Percentiles rank a stretch among this genome's conserved stretches.
phyloP scores from a whole-genome alignment of 139 green algal species.

The Marvania coccoides region DNA sequence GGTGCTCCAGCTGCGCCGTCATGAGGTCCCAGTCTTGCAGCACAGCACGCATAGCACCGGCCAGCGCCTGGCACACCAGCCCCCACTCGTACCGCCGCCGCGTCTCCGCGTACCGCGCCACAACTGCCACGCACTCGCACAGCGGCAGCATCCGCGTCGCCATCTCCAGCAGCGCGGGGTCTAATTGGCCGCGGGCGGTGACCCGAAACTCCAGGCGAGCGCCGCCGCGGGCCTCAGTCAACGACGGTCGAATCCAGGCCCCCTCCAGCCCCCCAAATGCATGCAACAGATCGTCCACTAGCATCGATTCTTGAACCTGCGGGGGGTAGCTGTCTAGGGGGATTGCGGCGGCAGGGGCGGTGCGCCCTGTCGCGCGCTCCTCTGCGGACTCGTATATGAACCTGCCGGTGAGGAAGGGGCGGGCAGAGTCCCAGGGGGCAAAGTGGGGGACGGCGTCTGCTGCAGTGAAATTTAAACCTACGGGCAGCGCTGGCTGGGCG shows the following conservation, averaged over 20 bases:
- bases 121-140: constrained; percentile 59
- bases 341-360: not conserved
- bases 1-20: constrained; percentile 84
- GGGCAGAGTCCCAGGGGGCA: constrained; percentile 9
- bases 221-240: not conserved
- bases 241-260: constrained; percentile 30
- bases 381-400: constrained; percentile 4
- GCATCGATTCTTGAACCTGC: constrained; percentile 34
- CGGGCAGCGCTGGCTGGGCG: not conserved
- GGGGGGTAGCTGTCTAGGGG: constrained; percentile 18
- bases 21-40: constrained; percentile 72
- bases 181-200: constrained; percentile 28
- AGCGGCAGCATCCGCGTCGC: constrained; percentile 71
- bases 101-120: constrained; percentile 77
- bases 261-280: constrained; percentile 70
- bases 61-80: constrained; percentile 67
- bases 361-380: not conserved
- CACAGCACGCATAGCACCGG: constrained; percentile 57
- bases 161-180: constrained; percentile 54
- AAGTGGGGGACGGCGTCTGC: not conserved
- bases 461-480: not conserved
- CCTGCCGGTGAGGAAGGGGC: constrained; percentile 16
- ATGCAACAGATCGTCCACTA: constrained; percentile 82
- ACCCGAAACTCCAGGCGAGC: constrained; percentile 41
- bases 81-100: constrained; percentile 39